Percentiles rank a stretch among this genome's conserved stretches.
These are phyloP conservation scores for Meyerozyma sp. DNA, from an alignment of 1,139 yeast species.

Conservation along the genomic window DNA sequence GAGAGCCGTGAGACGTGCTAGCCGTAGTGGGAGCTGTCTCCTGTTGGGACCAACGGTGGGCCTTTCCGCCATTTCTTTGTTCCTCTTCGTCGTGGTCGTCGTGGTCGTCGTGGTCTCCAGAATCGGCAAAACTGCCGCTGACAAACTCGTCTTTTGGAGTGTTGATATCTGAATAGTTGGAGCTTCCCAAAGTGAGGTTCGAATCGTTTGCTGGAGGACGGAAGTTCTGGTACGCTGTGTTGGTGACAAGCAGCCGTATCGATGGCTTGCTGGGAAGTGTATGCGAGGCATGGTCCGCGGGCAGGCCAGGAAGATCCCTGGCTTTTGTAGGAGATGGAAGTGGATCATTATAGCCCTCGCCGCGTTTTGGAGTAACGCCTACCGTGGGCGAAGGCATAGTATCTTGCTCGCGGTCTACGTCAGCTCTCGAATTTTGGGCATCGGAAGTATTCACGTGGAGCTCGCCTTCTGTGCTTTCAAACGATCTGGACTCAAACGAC, in stretches of 20 bases:
- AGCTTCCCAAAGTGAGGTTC: not conserved
- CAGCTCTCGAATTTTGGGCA: not conserved
- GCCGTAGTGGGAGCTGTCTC: conserved; percentile 20
- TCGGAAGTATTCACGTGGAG: not conserved
- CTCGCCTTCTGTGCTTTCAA: not conserved
- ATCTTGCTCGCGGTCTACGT: not conserved
- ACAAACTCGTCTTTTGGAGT: not conserved
- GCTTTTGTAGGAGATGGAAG: conserved; percentile 3
- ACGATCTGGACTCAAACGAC: conserved; percentile 2
- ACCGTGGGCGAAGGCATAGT: conserved; percentile 1
- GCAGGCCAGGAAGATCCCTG: conserved; percentile 4
- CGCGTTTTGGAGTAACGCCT: not conserved
- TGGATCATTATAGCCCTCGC: conserved; percentile 4
- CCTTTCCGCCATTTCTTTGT: not conserved
- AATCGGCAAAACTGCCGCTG: not conserved
- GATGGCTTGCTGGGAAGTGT: conserved; percentile 12
- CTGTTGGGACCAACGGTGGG: conserved; percentile 2
- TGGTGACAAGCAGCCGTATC: conserved; percentile 29
- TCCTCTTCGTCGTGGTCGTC: conserved; percentile 7
- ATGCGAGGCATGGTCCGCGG: not conserved
- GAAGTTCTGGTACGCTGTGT: conserved; percentile 40
- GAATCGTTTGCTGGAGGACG: conserved; percentile 15
- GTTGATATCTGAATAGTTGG: conserved; percentile 4
- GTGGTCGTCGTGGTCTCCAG: conserved; percentile 1
- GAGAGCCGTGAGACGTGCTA: conserved; percentile 17